Base-by-base conservation (phyloP, 148 eudicot species). In the Polygonum maritimum region DNA sequence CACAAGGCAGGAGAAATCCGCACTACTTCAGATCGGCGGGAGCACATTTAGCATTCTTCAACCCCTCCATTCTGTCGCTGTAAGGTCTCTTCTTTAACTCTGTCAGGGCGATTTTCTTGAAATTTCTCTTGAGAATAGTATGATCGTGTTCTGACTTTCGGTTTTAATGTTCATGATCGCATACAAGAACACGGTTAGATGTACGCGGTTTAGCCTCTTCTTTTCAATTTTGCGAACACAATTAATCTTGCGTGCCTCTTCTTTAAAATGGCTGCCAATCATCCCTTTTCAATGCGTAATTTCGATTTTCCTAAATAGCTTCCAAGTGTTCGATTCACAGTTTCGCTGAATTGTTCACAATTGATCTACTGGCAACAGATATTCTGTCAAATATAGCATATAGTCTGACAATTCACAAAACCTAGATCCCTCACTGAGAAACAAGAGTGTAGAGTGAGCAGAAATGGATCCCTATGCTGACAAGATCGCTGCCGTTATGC, bases 391-490 rank as follows among this genome's bases (percentile, higher is more conserved):
- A 26, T 26, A 26, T 26, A 26, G 60, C 6, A 54, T n/a, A 54
- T 6, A 54, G n/a, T 8, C 60, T n/a, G 60, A 54, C 1, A 54
- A 54, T n/a, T 54, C 60, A 54, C 60, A 14, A 2, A 16, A 49
- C 55, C 55, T n/a, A 44, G 74, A 45, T 71, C 33, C n/a, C 21
- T 35, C 12, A 40, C 19, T 70, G 47, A 40, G 48, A 9, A 16
- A 62, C 16, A 16, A 39, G 38, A 21, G 26, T 55, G 26, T 55
- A 55, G 31, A 55, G 62, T 55, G 69, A 65, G 44, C 16, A 65
- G 44, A 65, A 65, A 60, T 71, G 74, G 54, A 71, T 41, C 74
- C 52, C 26, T n/a, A 18, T 47, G 74, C 51, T 71, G 51, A 44
- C 16, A 44, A 47, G 74, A n/a, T 71, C 45, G 33, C 74, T 45